Evolutionary conservation across 2,329 filamentous ascomycete genomes (phyloP).

Genomic region (Venturia effusa): DNA sequence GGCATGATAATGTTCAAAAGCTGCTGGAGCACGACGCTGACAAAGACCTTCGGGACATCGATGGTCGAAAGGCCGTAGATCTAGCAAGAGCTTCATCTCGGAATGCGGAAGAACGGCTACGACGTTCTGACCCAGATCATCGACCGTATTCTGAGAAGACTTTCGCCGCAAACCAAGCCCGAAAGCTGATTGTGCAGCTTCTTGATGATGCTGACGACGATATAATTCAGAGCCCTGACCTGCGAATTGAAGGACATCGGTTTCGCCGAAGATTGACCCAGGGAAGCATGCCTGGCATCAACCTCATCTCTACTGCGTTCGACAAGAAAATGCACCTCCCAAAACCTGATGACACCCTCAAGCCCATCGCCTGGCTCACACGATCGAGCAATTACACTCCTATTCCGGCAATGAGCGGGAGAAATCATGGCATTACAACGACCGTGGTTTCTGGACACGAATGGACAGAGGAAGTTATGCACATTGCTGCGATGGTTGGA

Average conservation of each 20-base stretch:
- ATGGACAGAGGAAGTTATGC: conserved; percentile 8
- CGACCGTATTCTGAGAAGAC: background rate
- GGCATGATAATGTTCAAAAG: background rate
- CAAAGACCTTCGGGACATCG: conserved; percentile 4
- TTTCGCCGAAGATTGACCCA: background rate
- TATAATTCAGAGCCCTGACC: background rate
- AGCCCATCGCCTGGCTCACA: background rate
- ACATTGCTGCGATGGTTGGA: background rate
- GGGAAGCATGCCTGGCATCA: background rate
- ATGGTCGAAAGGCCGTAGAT: background rate
- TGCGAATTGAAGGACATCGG: background rate
- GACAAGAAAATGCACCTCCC: background rate
- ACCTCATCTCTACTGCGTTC: background rate
- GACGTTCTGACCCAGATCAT: background rate
- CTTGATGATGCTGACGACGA: conserved; percentile 4
- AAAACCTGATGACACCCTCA: background rate
- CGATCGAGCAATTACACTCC: background rate
- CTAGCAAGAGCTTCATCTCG: background rate
- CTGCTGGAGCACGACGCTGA: background rate
- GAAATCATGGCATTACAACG: background rate
- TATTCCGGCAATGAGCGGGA: conserved; percentile 5
- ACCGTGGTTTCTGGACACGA: background rate
- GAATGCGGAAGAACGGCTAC: background rate
- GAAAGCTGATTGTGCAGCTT: background rate
- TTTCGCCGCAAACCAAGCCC: background rate